Evolutionary conservation across 1,139 yeast genomes (phyloP).

Genomic region (Yamadazyma triangularis): DNA sequence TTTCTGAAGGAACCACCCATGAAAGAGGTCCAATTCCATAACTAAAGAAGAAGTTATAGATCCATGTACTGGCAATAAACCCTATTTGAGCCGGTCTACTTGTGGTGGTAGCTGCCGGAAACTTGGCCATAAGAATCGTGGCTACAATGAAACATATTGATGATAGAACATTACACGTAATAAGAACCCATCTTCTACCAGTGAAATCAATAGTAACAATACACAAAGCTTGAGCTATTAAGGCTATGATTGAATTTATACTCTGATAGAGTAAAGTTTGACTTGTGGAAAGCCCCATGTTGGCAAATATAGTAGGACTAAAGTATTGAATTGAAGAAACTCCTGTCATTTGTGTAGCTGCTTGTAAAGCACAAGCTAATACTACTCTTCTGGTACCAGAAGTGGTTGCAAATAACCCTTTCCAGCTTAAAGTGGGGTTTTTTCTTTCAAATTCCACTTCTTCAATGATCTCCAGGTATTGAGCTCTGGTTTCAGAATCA

Average conservation of each 20-base stretch:
- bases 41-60: conserved; percentile 24
- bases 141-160: conserved; percentile 19
- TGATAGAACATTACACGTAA: conserved; percentile 9
- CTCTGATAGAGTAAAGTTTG: conserved; percentile 37
- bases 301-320: conserved; percentile 32
- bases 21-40: conserved; percentile 32
- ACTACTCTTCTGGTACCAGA: conserved; percentile 13
- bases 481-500: conserved; percentile 12
- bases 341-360: conserved; percentile 55
- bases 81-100: conserved; percentile 15
- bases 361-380: conserved; percentile 12
- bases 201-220: conserved; percentile 25
- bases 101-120: conserved; percentile 12
- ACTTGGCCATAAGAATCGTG: conserved; percentile 43
- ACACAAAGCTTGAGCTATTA: conserved; percentile 27
- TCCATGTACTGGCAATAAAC: conserved; percentile 32
- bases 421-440: conserved; percentile 16
- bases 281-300: conserved; percentile 14
- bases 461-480: conserved; percentile 12
- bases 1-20: conserved; percentile 20
- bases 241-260: conserved; percentile 48
- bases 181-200: conserved; percentile 14
- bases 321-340: conserved; percentile 71
- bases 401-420: conserved; percentile 15
- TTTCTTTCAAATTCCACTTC: conserved; percentile 19